These are phyloP conservation scores for Aureobasidium melanogenum DNA, from an alignment of 2,329 filamentous ascomycete genomes.

Conservation along the genomic window DNA sequence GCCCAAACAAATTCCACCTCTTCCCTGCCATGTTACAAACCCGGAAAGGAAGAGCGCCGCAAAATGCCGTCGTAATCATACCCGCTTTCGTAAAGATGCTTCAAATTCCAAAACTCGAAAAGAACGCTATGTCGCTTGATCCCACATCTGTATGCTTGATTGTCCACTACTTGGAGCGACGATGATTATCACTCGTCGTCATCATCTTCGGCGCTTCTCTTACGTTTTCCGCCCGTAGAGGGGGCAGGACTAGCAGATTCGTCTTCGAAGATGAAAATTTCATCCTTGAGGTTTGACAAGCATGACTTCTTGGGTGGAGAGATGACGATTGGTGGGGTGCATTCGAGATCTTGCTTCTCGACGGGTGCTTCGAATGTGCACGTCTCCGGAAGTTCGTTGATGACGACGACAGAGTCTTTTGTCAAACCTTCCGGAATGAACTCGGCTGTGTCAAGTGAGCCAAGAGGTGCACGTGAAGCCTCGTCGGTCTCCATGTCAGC, in stretches of 20 bases:
- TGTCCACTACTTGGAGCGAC: not conserved
- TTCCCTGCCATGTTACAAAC: not conserved
- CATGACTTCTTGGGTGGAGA: not conserved
- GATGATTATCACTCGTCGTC: not conserved
- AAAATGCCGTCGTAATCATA: slow-evolving; percentile 7
- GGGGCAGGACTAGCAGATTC: slow-evolving; percentile 4
- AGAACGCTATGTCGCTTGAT: not conserved
- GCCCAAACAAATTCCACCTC: not conserved
- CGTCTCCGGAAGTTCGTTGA: slow-evolving; percentile 16
- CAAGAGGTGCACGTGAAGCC: slow-evolving; percentile 22
- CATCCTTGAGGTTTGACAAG: not conserved
- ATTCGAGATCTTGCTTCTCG: not conserved
- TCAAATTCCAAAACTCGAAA: not conserved
- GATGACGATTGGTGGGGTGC: not conserved
- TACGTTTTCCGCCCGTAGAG: slow-evolving; percentile 1
- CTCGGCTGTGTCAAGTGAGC: slow-evolving; percentile 26
- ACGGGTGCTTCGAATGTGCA: not conserved
- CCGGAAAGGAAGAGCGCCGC: not conserved
- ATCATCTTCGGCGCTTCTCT: not conserved
- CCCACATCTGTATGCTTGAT: not conserved
- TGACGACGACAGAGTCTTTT: slow-evolving; percentile 23
- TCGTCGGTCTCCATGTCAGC: slow-evolving; percentile 27
- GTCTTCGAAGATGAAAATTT: slow-evolving; percentile 7
- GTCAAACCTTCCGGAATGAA: slow-evolving; percentile 27
- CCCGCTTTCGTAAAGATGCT: not conserved